phyloP scores from a whole-genome alignment of 306 rosid genomes.

The Ammopiptanthus mongolicus region DNA sequence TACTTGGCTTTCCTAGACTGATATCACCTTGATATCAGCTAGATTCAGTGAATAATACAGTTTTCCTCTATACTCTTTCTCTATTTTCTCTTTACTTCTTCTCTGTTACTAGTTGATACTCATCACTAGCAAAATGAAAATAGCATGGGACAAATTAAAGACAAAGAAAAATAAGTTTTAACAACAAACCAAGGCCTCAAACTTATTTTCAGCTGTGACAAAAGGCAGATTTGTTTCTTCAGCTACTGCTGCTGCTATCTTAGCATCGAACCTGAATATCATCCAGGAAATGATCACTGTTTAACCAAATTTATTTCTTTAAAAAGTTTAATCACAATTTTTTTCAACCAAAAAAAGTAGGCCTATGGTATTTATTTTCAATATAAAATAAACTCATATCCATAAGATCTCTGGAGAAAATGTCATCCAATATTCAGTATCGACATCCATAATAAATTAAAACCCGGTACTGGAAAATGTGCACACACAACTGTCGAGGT shows the following conservation, averaged over 20 bases:
- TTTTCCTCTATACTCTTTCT: too few species aligned
- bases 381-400: neutral
- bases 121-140: conserved; percentile 9
- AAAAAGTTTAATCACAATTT: neutral
- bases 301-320: conserved; percentile 3
- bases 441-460: conserved; percentile 1
- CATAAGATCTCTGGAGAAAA: neutral
- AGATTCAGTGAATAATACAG: too few species aligned
- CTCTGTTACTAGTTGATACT: too few species aligned
- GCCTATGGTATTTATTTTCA: neutral
- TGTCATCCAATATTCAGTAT: neutral
- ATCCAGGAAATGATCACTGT: conserved; percentile 13
- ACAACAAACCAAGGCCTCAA: conserved; percentile 94
- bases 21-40: too few species aligned
- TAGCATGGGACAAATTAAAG: neutral
- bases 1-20: too few species aligned
- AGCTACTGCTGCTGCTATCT: conserved; percentile 94
- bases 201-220: conserved; percentile 93
- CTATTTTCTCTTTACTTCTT: too few species aligned
- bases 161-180: conserved; percentile 5
- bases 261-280: conserved; percentile 72
- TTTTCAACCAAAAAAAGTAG: neutral
- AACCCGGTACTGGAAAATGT: neutral
- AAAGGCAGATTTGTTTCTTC: conserved; percentile 86
- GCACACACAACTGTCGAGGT: neutral